Evolutionary conservation across 768 basidiomycete genomes (phyloP).

Genomic region (Candolleomyces aberdarensis): DNA sequence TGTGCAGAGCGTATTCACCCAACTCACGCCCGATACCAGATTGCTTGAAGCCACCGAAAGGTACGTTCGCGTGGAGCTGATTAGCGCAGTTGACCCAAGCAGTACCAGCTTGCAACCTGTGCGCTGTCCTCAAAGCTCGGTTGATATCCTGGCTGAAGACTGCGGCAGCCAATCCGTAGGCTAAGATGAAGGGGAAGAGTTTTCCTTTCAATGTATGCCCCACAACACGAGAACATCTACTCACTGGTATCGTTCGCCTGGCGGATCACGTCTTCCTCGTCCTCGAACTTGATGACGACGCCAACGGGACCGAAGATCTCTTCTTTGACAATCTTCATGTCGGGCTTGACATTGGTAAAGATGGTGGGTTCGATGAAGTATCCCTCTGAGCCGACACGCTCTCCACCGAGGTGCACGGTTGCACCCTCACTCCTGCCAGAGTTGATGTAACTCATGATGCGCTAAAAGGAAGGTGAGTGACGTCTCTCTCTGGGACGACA

Average conservation of each 20-base stretch:
- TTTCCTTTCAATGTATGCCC: background rate
- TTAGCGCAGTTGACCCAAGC: conserved; percentile 63
- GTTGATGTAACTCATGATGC: conserved; percentile 73
- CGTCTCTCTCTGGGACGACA: background rate
- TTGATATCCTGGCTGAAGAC: conserved; percentile 82
- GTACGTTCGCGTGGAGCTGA: conserved; percentile 51
- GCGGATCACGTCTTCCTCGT: conserved; percentile 36
- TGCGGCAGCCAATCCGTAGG: conserved; percentile 84
- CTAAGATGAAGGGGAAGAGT: background rate
- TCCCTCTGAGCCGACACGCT: conserved; percentile 42
- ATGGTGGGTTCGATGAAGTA: conserved; percentile 78
- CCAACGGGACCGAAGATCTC: conserved; percentile 84
- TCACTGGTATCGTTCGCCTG: conserved; percentile 77
- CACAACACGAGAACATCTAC: background rate
- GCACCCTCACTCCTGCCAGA: conserved; percentile 74
- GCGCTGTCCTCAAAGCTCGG: conserved; percentile 68
- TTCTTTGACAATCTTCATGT: conserved; percentile 74
- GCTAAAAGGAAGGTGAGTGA: conserved; percentile 32
- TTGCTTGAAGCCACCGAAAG: conserved; percentile 87
- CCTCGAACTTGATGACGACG: conserved; percentile 73
- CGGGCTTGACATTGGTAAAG: conserved; percentile 60
- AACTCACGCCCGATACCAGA: conserved; percentile 79
- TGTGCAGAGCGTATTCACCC: conserved; percentile 70
- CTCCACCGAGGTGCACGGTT: conserved; percentile 61
- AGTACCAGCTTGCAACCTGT: conserved; percentile 78